Percentiles rank a stretch among this genome's conserved stretches.
Conservation (phyloP, 352 stramenopile species). For the Phytophthora pisi region DNA sequence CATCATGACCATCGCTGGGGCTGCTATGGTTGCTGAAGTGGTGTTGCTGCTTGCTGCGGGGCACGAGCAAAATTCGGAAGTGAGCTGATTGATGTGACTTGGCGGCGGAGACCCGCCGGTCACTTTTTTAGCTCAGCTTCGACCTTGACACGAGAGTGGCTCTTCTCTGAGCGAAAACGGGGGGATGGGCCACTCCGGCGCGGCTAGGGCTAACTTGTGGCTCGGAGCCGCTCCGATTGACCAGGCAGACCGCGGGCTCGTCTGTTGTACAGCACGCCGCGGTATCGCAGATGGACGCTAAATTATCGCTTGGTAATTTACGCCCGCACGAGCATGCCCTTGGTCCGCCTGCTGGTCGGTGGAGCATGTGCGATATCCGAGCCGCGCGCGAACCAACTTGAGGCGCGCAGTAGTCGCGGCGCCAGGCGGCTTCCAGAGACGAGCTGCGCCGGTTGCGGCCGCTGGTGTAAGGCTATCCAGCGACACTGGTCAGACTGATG, state of each 20-base stretch:
- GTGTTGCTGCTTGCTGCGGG: slow-evolving; percentile 21
- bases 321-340: slow-evolving; percentile 3
- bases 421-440: slow-evolving; percentile 22
- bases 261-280: slow-evolving; percentile 32
- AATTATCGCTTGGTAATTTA: slow-evolving; percentile 45
- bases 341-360: slow-evolving; percentile 16
- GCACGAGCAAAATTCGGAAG: slow-evolving; percentile 44
- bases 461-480: slow-evolving; percentile 23
- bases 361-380: background rate
- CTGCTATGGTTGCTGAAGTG: slow-evolving; percentile 19
- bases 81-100: slow-evolving; percentile 43
- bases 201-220: slow-evolving; percentile 41
- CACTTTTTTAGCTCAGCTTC: slow-evolving; percentile 37
- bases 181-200: slow-evolving; percentile 24
- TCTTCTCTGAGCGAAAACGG: slow-evolving; percentile 23
- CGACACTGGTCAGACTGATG: slow-evolving; percentile 17
- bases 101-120: slow-evolving; percentile 5
- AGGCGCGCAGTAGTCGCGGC: slow-evolving; percentile 19
- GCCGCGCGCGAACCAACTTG: slow-evolving; percentile 11
- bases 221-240: slow-evolving; percentile 28
- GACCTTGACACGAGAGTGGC: slow-evolving; percentile 31
- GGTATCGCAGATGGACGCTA: slow-evolving; percentile 34
- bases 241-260: slow-evolving; percentile 28
- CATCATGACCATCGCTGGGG: slow-evolving; percentile 38
- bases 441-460: slow-evolving; percentile 15